These are phyloP conservation scores for Fusarium paranaense DNA, from an alignment of 2,329 filamentous ascomycete genomes.

Conservation along the genomic window DNA sequence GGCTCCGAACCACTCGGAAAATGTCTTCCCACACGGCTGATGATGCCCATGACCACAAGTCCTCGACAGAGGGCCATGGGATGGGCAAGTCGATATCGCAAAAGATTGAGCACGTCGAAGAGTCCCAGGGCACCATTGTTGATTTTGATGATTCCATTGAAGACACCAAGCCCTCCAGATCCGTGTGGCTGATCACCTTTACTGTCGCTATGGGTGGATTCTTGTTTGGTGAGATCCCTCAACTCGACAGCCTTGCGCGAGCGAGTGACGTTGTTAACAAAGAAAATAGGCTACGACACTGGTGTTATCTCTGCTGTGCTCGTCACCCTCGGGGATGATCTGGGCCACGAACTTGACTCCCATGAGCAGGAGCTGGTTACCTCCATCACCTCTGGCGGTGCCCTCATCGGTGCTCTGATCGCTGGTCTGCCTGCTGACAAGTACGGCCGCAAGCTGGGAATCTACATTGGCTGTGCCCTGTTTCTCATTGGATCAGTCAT, in stretches of 20 bases:
- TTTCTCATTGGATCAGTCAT: constrained; percentile 39
- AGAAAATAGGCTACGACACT: constrained; percentile 40
- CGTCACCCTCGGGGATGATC: constrained; percentile 39
- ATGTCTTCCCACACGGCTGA: constrained; percentile 12
- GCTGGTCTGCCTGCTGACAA: constrained; percentile 39
- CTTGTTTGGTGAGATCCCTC: constrained; percentile 44
- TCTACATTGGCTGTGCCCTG: constrained; percentile 39
- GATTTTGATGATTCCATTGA: constrained; percentile 35
- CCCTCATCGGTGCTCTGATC: constrained; percentile 40
- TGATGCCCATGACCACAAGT: constrained; percentile 10
- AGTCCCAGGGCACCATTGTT: constrained; percentile 14
- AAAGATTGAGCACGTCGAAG: constrained; percentile 31
- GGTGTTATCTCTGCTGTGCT: constrained; percentile 53
- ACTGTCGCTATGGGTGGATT: constrained; percentile 49
- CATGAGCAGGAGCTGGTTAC: constrained; percentile 63
- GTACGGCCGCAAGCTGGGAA: constrained; percentile 40
- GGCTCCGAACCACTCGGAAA: background rate
- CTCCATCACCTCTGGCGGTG: constrained; percentile 58
- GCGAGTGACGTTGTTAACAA: background rate
- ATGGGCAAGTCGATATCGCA: constrained; percentile 18
- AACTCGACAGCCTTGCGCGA: too few species aligned
- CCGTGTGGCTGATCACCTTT: constrained; percentile 34
- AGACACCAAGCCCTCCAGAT: constrained; percentile 30
- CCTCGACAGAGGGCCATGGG: constrained; percentile 13
- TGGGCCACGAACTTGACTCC: constrained; percentile 53